A percentile compares a stretch with the other conserved stretches of the same genome.
Conservation (phyloP, 306 rosid species). For the Cicer cuneatum region DNA sequence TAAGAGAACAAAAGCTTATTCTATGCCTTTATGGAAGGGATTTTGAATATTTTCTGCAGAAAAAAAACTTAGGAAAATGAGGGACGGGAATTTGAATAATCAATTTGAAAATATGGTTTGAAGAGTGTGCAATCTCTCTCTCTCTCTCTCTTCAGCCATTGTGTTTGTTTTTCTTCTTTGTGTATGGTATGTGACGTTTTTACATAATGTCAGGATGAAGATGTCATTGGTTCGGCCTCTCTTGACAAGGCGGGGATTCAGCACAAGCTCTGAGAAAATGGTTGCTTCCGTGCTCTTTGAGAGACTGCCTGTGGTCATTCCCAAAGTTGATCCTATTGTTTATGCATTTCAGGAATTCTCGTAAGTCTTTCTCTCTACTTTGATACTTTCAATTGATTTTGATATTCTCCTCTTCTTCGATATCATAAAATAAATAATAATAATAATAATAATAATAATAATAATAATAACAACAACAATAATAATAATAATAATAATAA, state of each 20-base stretch:
- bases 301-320: conserved; percentile 88
- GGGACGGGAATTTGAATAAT: too few relatives aligned
- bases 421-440: neutral
- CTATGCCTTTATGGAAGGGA: too few relatives aligned
- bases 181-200: too few relatives aligned
- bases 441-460: too few relatives aligned
- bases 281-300: conserved; percentile 92
- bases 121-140: too few relatives aligned
- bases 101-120: too few relatives aligned
- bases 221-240: conserved; percentile 61
- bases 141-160: too few relatives aligned
- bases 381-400: neutral
- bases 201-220: conserved; percentile 56
- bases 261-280: conserved; percentile 67
- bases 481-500: too few relatives aligned
- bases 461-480: fast-evolving
- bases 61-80: too few relatives aligned
- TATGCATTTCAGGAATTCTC: conserved; percentile 93
- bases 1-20: too few relatives aligned
- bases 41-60: too few relatives aligned
- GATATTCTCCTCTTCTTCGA: neutral
- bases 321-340: conserved; percentile 85
- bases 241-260: conserved; percentile 57
- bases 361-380: conserved; percentile 46
- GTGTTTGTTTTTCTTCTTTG: too few relatives aligned